A percentile compares a stretch with the other conserved stretches of the same genome.
phyloP scores from a whole-genome alignment of 805 yeast species.

The Soucietia sequanensis region DNA sequence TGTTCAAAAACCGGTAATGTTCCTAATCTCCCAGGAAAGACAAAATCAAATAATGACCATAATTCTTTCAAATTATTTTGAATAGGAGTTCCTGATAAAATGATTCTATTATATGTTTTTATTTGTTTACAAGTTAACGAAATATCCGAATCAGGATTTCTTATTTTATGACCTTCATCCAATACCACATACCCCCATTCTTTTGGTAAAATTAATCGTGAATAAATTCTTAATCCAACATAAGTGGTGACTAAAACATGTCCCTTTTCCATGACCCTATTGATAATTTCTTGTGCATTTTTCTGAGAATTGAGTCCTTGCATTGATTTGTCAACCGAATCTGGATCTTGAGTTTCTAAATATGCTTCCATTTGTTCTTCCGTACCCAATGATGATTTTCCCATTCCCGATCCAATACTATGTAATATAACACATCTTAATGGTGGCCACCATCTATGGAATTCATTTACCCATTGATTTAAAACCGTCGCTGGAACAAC shows the following conservation, averaged over 20 bases:
- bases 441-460: conserved; percentile 98
- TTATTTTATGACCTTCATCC: conserved; percentile 96
- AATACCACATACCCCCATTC: conserved; percentile 89
- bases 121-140: conserved; percentile 82
- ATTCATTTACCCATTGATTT: conserved; percentile 96
- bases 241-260: conserved; percentile 90
- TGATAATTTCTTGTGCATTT: conserved; percentile 49
- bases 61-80: conserved; percentile 89
- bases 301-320: conserved; percentile 29
- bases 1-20: conserved; percentile 92
- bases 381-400: conserved; percentile 19
- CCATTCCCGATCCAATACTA: conserved; percentile 89
- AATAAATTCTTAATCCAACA: conserved; percentile 75
- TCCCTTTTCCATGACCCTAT: conserved; percentile 63
- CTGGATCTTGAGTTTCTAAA: conserved; percentile 45
- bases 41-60: conserved; percentile 95
- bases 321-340: conserved; percentile 14
- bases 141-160: conserved; percentile 90
- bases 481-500: conserved; percentile 97
- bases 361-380: conserved; percentile 53
- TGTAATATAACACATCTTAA: conserved; percentile 82
- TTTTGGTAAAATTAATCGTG: conserved; percentile 58
- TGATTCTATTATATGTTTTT: conserved; percentile 80
- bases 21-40: conserved; percentile 92
- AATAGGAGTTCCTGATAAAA: conserved; percentile 93